Percentiles rank a stretch among this genome's conserved stretches.
Evolutionary conservation across 2,329 filamentous ascomycete species (phyloP).

Genomic region (Trichoderma afroharzianum): DNA sequence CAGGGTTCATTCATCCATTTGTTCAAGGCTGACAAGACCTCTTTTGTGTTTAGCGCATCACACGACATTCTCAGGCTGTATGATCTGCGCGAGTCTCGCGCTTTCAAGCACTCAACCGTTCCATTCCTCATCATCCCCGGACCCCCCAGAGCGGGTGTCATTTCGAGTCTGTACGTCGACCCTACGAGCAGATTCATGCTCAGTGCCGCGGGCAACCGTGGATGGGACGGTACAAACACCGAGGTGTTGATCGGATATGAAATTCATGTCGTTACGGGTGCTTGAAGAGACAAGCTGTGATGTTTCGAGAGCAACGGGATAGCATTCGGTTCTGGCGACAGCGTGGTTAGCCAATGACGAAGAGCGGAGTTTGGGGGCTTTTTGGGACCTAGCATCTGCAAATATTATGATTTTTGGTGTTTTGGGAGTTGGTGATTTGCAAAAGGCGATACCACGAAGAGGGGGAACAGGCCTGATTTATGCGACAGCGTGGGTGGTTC

Average conservation of each 20-base stretch:
- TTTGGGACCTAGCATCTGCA: neutral
- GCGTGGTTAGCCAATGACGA: neutral
- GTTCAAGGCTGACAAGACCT: neutral
- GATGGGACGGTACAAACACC: conserved; percentile 88
- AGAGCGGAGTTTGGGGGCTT: neutral
- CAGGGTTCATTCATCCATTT: neutral
- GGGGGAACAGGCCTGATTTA: neutral
- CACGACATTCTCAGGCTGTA: conserved; percentile 93
- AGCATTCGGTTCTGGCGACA: neutral
- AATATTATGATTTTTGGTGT: neutral
- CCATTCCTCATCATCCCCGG: conserved; percentile 97
- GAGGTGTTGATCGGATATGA: conserved; percentile 95
- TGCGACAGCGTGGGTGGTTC: neutral
- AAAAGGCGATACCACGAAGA: neutral
- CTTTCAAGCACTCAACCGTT: conserved; percentile 70
- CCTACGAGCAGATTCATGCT: conserved; percentile 88
- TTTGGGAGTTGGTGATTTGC: neutral
- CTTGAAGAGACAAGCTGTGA: neutral
- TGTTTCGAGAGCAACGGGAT: neutral
- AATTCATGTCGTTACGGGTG: conserved; percentile 47
- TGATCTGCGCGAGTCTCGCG: conserved; percentile 67
- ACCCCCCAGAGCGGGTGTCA: conserved; percentile 76
- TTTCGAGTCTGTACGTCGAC: conserved; percentile 82
- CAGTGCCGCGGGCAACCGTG: conserved; percentile 83
- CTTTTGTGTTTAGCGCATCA: conserved; percentile 60